phyloP scores from a whole-genome alignment of 2,329 filamentous ascomycete genomes.

The Colletotrichum tropicicola region DNA sequence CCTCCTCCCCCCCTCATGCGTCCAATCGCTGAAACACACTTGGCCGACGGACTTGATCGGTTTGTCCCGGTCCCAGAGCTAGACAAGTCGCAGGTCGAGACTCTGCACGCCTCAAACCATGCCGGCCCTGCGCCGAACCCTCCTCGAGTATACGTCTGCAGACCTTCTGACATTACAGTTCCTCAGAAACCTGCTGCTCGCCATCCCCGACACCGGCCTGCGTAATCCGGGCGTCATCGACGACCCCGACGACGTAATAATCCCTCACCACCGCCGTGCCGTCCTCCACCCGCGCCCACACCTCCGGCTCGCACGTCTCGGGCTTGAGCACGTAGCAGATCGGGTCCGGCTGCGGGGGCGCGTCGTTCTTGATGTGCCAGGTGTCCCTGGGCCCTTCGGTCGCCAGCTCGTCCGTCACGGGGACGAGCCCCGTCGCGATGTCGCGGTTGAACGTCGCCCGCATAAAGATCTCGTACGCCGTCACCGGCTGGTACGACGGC shows the following conservation, averaged over 20 bases:
- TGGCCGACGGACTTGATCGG: constrained; percentile 1
- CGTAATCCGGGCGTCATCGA: neutral
- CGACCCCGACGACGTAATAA: constrained; percentile 38
- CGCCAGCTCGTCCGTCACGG: constrained; percentile 46
- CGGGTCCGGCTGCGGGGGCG: constrained; percentile 54
- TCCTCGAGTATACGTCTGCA: neutral
- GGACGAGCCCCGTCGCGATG: constrained; percentile 57
- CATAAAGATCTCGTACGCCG: constrained; percentile 58
- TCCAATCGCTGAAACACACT: constrained; percentile 25
- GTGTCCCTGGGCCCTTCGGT: constrained; percentile 39
- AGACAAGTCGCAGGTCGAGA: neutral
- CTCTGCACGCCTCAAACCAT: neutral
- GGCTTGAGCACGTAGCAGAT: constrained; percentile 68
- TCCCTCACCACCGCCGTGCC: constrained; percentile 60
- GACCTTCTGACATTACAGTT: neutral
- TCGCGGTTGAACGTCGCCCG: constrained; percentile 61
- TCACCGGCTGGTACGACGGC: constrained; percentile 60
- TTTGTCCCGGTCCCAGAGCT: neutral
- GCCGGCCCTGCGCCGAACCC: neutral
- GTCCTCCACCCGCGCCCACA: constrained; percentile 58
- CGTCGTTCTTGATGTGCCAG: constrained; percentile 58
- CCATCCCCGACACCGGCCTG: neutral
- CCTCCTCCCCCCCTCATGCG: neutral
- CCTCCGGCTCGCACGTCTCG: constrained; percentile 63
- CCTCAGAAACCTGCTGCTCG: neutral